Conservation (phyloP, 2,329 filamentous ascomycete species). For the Aspergillus sp. region DNA sequence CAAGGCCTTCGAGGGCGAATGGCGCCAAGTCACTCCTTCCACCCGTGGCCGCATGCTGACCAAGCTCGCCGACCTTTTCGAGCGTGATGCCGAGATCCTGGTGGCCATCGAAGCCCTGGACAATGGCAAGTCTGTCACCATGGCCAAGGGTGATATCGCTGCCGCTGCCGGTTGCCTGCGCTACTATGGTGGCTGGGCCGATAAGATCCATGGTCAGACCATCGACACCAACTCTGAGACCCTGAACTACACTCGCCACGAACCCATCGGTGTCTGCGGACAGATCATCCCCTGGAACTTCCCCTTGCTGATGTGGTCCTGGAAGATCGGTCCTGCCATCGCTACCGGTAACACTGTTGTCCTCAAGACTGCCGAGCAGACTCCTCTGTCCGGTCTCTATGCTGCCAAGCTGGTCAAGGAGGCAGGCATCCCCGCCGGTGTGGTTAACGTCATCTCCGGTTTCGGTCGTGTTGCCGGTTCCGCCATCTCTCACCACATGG, state of each 20-base stretch:
- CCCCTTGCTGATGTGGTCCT: slow-evolving; percentile 78
- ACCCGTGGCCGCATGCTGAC: slow-evolving; percentile 68
- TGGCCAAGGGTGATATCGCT: slow-evolving; percentile 68
- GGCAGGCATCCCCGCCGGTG: slow-evolving; percentile 63
- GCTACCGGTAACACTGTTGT: slow-evolving; percentile 64
- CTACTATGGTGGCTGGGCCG: slow-evolving; percentile 91
- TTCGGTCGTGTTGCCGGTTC: slow-evolving; percentile 78
- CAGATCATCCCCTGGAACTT: slow-evolving; percentile 94
- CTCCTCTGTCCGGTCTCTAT: slow-evolving; percentile 65
- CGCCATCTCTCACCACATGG: slow-evolving; percentile 62
- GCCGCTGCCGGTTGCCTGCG: slow-evolving; percentile 70
- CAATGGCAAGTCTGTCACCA: slow-evolving; percentile 47
- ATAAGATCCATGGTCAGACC: slow-evolving; percentile 90
- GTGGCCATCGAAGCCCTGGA: slow-evolving; percentile 80
- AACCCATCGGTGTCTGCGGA: slow-evolving; percentile 79
- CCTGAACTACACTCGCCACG: slow-evolving; percentile 80
- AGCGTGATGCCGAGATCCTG: slow-evolving; percentile 75
- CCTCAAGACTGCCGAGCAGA: slow-evolving; percentile 67
- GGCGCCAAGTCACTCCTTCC: slow-evolving; percentile 68
- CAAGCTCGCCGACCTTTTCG: slow-evolving; percentile 77
- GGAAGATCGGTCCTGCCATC: slow-evolving; percentile 78
- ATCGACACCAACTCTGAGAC: slow-evolving; percentile 75
- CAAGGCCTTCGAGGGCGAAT: slow-evolving; percentile 76
- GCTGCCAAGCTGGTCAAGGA: slow-evolving; percentile 58
- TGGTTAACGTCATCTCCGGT: slow-evolving; percentile 67